Evolutionary conservation across 148 eudicot species (phyloP).

Genomic region (Vaccinium darrowii): DNA sequence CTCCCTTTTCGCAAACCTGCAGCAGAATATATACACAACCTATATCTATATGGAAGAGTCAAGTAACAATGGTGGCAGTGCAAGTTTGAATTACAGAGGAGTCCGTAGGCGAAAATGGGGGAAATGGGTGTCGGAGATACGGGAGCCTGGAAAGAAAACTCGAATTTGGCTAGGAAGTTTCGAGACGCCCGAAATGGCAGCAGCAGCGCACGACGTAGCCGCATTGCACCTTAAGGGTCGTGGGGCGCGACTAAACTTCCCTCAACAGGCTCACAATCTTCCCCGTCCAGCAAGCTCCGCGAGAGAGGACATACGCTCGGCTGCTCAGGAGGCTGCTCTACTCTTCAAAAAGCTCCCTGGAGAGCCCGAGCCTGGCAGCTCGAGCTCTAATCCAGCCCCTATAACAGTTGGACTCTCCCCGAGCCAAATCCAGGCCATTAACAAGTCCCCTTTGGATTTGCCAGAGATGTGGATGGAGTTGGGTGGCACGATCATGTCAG

Average conservation of each 20-base stretch:
- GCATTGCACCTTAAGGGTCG: constrained; percentile 49
- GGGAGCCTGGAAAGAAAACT: constrained; percentile 56
- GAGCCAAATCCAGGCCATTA: constrained; percentile 67
- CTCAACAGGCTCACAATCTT: constrained; percentile 30
- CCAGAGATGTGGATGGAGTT: constrained; percentile 53
- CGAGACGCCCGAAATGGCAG: constrained; percentile 64
- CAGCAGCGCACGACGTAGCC: constrained; percentile 59
- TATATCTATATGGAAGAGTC: constrained; percentile 11
- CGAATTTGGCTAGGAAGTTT: constrained; percentile 68
- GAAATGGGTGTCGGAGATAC: constrained; percentile 75
- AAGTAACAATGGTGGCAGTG: neutral
- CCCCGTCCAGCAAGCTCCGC: constrained; percentile 45
- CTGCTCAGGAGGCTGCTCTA: constrained; percentile 64
- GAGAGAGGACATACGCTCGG: constrained; percentile 55
- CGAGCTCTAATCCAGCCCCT: constrained; percentile 19
- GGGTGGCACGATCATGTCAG: constrained; percentile 18
- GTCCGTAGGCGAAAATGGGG: constrained; percentile 57
- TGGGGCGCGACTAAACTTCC: constrained; percentile 53
- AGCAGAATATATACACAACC: neutral
- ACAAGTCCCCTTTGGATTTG: constrained; percentile 63
- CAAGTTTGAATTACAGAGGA: constrained; percentile 7
- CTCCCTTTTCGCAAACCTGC: neutral
- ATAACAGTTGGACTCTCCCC: constrained; percentile 56
- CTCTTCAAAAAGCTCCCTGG: neutral
- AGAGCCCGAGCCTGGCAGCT: constrained; percentile 13